Evolutionary conservation across 306 rosid genomes (phyloP), one percentile per base, ranked within the genome.

Genomic region (Lagenaria siceraria): DNA sequence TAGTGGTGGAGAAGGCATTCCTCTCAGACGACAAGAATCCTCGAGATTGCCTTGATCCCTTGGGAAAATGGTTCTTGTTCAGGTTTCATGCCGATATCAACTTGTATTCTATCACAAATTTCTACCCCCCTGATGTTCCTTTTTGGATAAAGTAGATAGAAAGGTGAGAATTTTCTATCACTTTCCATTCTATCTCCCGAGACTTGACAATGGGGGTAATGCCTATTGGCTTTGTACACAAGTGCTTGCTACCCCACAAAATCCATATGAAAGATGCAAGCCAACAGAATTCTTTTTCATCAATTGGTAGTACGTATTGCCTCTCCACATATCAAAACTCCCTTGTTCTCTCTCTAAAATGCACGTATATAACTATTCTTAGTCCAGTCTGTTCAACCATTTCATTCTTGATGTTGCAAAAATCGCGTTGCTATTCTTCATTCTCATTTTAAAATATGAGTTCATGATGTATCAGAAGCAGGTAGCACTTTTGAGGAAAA

Each of bases 11-110:
- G 94, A 90, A 80, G 96, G 98, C 85, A 91, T 96, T 82, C 98
- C 98, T 75, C 98, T 92, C 8, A 88, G 98, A 85, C 89, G 97
- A 90, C 99, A 96, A 85, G 95, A 91, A 6, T 83, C 86, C 24
- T 53, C 22, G 48, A 89, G 97, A 83, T 55, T 70, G 6, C 68
- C 93, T 7, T 92, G 92, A 90, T 38, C 29, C 74, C 52, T 66
- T 51, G 71, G 40, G 46, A 68, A 31, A 22, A 69, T 56, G 36
- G n/a, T 46, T 62, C 21, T 80, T 83, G 36, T 22, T 82, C 66
- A 43, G 36, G 48, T 72, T 72, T 72, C 40, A 15, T 24, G 40
- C 6, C 22, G 35, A 46, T 25, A 68, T 68, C 55, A 69, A 43
- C 51, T 51, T 73, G 77, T 73, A 73, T 73, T 73, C 27, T 73